Base-by-base conservation (phyloP, 345 rosid species). In the Gossypium rotundifolium region DNA sequence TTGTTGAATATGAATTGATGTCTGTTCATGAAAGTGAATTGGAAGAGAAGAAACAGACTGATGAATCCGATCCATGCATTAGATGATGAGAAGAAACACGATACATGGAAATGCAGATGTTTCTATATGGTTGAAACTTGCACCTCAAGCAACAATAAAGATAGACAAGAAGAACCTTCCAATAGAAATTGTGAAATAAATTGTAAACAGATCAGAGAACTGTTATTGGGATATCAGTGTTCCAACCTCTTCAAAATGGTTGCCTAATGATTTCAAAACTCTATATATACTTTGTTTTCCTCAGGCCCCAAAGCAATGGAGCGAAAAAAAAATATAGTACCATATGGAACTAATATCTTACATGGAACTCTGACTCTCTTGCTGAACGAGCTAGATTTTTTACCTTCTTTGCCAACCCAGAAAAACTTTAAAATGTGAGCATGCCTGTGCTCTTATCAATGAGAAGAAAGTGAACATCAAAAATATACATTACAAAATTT, bases 21-120 rank as follows among this genome's bases (percentile, higher is more conserved):
- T 80, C 81, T 2, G 85, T 83, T 27, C 74, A 81, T 87, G 87
- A 84, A 57, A 86, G 68, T 46, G 86, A 87, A 74, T 64, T 90
- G 79, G 79, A 86, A 69, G 89, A 84, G 46, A 88, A 84, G 77
- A 88, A 90, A 79, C 83, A 88, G 84, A 86, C 17, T 88, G 90
- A 75, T 87, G 88, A 20, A 14, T 48, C 12, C 59, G 17, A 53
- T 51, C 11, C 25, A 29, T 67, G 22, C 9, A 9, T 0, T 12
- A 33, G 53, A 48, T 0, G 33, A n/a, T 42, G 27, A 8, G 27
- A 40, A 25, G 14, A 23, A 59, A 60, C 18, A 27, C 1, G 40
- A 59, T 27, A 29, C 11, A n/a, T 42, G 42, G 40, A 33, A 33
- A 5, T 33, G 40, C 40, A 33, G 40, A 33, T 33, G 40, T 33